Evolutionary conservation across 2,329 filamentous ascomycete genomes (phyloP).

Genomic region (Xylaria sp.): DNA sequence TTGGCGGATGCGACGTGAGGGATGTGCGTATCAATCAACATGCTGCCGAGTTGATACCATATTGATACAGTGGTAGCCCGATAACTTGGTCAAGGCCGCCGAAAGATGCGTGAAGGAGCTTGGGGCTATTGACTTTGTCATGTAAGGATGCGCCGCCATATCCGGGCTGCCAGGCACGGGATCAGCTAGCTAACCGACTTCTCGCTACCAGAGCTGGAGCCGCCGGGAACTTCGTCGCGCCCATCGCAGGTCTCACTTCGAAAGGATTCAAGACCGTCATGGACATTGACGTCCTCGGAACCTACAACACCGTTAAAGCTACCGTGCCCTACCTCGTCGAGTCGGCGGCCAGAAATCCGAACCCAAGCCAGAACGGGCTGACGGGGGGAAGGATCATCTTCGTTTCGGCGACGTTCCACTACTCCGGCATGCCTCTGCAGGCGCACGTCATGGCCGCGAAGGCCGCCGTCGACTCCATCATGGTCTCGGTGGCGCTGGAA

Average conservation of each 20-base stretch:
- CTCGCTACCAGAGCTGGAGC: conserved; percentile 78
- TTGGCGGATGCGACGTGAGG: conserved; percentile 80
- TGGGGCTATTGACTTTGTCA: conserved; percentile 88
- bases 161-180: neutral
- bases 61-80: conserved; percentile 44
- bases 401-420: conserved; percentile 89
- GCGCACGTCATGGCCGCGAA: conserved; percentile 91
- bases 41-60: neutral
- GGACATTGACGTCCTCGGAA: conserved; percentile 93
- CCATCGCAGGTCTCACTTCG: conserved; percentile 76
- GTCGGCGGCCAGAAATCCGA: conserved; percentile 69
- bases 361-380: conserved; percentile 60
- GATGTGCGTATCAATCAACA: conserved; percentile 50
- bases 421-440: conserved; percentile 82
- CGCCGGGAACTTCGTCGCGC: conserved; percentile 92
- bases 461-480: conserved; percentile 84
- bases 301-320: conserved; percentile 93
- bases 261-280: conserved; percentile 97
- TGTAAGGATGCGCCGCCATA: conserved; percentile 61
- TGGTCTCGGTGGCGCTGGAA: conserved; percentile 79
- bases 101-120: conserved; percentile 80
- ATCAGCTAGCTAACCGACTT: conserved; percentile 3
- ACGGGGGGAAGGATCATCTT: conserved; percentile 86
- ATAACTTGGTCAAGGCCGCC: conserved; percentile 72
- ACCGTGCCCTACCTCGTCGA: conserved; percentile 79